Conservation (phyloP, 208 protist genomes). For the Angomonas ambiguus region DNA sequence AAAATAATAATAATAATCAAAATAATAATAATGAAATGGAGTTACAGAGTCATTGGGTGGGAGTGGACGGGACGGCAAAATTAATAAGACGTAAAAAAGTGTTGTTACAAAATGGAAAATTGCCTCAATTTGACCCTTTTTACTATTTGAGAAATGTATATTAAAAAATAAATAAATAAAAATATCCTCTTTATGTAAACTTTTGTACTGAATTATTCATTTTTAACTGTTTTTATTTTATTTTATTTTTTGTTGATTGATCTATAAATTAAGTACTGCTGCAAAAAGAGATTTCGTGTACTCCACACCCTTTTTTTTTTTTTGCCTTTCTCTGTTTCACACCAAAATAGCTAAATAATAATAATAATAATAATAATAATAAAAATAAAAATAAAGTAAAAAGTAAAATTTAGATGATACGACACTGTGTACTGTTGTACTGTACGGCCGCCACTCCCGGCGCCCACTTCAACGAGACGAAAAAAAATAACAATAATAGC, state of each 20-base stretch:
- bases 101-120: slow-evolving; percentile 1
- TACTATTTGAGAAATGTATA: not conserved
- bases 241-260: no score
- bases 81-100: no score
- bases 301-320: no score
- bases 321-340: not conserved
- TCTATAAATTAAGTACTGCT: no score
- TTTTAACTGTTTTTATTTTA: no score
- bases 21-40: slow-evolving; percentile 4
- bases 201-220: no score
- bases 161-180: slow-evolving; percentile 1
- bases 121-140: not conserved
- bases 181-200: no score
- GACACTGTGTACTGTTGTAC: no score
- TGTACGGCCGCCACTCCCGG: no score
- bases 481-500: not conserved
- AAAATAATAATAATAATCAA: slow-evolving; percentile 2
- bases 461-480: not conserved
- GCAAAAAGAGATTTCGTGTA: no score
- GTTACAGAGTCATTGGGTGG: no score
- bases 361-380: slow-evolving; percentile 1
- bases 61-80: no score
- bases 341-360: not conserved
- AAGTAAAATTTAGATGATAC: not conserved
- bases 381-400: slow-evolving; percentile 2